Percentiles rank a stretch among this genome's conserved stretches.
Conservation (phyloP, 2,329 filamentous ascomycete species). For the Clonostachys sp. region DNA sequence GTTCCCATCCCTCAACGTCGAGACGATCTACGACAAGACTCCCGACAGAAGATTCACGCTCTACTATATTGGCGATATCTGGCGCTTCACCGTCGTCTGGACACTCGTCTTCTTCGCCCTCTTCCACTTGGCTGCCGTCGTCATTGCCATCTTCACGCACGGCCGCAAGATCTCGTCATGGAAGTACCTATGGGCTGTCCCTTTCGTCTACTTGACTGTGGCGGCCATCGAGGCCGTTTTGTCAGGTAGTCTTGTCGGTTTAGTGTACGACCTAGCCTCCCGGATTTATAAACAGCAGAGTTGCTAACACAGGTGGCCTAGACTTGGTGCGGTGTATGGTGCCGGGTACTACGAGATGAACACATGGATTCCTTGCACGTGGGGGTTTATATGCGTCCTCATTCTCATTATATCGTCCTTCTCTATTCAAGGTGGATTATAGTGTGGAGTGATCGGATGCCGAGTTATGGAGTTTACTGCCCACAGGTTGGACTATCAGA, state of each 20-base stretch:
- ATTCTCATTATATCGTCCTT: conserved; percentile 84
- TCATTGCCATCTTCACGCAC: conserved; percentile 70
- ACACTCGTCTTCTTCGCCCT: conserved; percentile 73
- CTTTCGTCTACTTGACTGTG: conserved; percentile 64
- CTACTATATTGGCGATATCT: conserved; percentile 72
- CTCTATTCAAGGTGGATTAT: conserved; percentile 86
- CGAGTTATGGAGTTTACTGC: too few species aligned
- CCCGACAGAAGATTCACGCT: conserved; percentile 50
- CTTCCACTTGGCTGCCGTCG: conserved; percentile 69
- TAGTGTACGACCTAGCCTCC: conserved; percentile 55
- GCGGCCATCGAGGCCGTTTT: conserved; percentile 74
- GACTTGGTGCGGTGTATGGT: conserved; percentile 74
- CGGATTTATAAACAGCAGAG: not conserved
- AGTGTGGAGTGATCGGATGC: conserved; percentile 15
- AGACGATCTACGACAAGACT: conserved; percentile 39
- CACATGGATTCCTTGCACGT: conserved; percentile 88
- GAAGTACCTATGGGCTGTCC: conserved; percentile 67
- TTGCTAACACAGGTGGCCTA: conserved; percentile 24
- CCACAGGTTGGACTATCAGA: too few species aligned
- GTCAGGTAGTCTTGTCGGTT: conserved; percentile 75
- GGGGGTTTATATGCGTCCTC: conserved; percentile 80
- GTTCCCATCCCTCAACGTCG: conserved; percentile 83
- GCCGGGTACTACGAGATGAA: conserved; percentile 86
- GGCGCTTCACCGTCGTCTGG: conserved; percentile 85
- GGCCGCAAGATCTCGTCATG: conserved; percentile 50